phyloP scores from a whole-genome alignment of 176 grass and related monocot genomes.

The Ensete glaucum region DNA sequence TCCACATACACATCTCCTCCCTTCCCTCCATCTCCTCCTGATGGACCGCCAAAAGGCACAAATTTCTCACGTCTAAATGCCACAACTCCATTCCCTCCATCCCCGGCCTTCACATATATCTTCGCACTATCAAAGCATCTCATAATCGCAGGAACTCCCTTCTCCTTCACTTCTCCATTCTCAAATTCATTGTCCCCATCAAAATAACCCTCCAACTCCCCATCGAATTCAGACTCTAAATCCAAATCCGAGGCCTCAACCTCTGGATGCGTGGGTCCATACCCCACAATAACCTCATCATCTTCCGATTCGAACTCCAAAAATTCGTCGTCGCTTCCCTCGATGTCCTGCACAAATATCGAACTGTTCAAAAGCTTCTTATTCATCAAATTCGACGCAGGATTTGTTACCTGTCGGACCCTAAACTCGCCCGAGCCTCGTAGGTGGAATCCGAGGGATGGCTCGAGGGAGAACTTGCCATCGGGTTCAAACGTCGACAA shows the following conservation, averaged over 20 bases:
- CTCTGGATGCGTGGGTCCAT: background rate
- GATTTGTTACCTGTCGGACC: background rate
- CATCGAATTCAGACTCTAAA: slow-evolving; percentile 14
- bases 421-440: background rate
- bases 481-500: background rate
- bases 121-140: slow-evolving; percentile 88
- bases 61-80: slow-evolving; percentile 91
- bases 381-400: background rate
- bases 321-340: slow-evolving; percentile 18
- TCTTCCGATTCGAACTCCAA: slow-evolving; percentile 18
- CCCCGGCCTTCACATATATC: slow-evolving; percentile 79
- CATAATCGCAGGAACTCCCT: slow-evolving; percentile 95
- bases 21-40: slow-evolving; percentile 81
- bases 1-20: slow-evolving; percentile 76
- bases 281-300: slow-evolving; percentile 18
- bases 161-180: slow-evolving; percentile 56
- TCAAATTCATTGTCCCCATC: slow-evolving; percentile 15
- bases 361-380: background rate
- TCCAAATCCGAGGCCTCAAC: slow-evolving; percentile 10
- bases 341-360: slow-evolving; percentile 15
- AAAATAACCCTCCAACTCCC: background rate
- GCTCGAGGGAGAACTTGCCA: background rate
- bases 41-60: slow-evolving; percentile 81
- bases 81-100: slow-evolving; percentile 88
- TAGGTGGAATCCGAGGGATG: background rate